Evolutionary conservation across 257 asterid species (phyloP), one percentile per base, ranked within the genome.

Genomic region (Plectranthus barbatus): DNA sequence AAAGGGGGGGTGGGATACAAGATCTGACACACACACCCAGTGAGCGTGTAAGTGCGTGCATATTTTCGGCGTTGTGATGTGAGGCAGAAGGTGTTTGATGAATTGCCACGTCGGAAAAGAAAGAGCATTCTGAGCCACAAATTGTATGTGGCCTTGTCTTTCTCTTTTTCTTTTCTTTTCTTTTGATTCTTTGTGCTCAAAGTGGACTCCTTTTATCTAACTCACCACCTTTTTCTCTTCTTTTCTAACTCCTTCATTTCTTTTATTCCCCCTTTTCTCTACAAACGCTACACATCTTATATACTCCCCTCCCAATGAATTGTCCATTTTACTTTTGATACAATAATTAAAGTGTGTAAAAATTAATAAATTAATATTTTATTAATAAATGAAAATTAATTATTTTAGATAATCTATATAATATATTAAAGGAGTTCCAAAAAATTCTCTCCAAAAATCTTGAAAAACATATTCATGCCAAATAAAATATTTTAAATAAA

Each of bases 21-120:
- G 92, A 84, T 87, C 96, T 85, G 95, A 81, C 92, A 72, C 54
- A 18, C 69, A 62, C 77, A 62, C 85, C 34, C 60, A 59, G 51
- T 48, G 46, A 46, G 71, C 0, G 80, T 66, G 74, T 44, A 60
- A 29, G 61, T 73, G 76, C 51, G 78, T 63, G 71, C 62, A 9
- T 68, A 11, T 21, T 31, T 56, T 31, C 12, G 39, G 23, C 9
- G 24, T 26, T 29, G 29, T n/a, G n/a, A n/a, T n/a, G 6, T 33
- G 56, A 59, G 8, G 69, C 53, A 62, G 52, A 48, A 53, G 64
- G 68, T 47, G 63, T 48, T 31, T 58, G 66, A 39, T 42, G 9
- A 71, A 66, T 12, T 45, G 79, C 77, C 96, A 90, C 87, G 88
- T 83, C 74, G 76, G 90, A 80, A 60, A 47, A 44, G 75, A 51